Evolutionary conservation across 345 rosid species (phyloP).

Genomic region (Sisymbrium irio): DNA sequence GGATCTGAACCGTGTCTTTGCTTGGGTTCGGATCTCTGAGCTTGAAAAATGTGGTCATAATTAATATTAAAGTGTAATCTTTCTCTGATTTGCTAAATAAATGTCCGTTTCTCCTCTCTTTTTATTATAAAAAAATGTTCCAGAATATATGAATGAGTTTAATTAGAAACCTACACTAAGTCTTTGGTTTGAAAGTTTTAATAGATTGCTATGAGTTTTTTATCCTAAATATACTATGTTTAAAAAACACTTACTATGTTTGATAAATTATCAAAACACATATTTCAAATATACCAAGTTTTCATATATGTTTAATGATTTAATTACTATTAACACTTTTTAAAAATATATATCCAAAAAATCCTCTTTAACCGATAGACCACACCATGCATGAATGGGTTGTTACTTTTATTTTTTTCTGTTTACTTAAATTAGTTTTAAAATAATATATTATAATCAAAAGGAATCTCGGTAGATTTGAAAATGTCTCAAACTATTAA

Average conservation of each 20-base stretch:
- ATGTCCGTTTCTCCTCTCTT: constrained; percentile 4
- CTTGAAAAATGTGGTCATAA: not conserved
- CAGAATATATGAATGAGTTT: not conserved
- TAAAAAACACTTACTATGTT: not conserved
- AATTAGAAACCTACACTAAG: not conserved
- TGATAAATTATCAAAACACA: not conserved
- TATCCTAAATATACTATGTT: not conserved
- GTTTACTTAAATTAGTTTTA: not conserved
- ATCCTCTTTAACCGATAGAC: not conserved
- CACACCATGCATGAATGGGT: not conserved
- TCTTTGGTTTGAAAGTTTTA: not conserved
- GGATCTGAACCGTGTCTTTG: constrained; percentile 9
- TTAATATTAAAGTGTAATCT: not conserved
- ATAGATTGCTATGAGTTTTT: not conserved
- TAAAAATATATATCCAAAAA: not conserved
- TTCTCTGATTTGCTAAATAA: constrained; percentile 16
- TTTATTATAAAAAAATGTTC: not conserved
- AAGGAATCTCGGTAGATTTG: not conserved
- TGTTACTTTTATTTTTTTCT: not conserved
- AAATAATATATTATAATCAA: not conserved
- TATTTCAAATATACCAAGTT: not conserved
- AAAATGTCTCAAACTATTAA: not conserved
- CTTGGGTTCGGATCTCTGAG: not conserved
- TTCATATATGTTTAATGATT: not conserved
- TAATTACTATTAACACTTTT: not conserved